phyloP scores from a whole-genome alignment of 2,329 filamentous ascomycete genomes.

The Trichoderma hamatum region DNA sequence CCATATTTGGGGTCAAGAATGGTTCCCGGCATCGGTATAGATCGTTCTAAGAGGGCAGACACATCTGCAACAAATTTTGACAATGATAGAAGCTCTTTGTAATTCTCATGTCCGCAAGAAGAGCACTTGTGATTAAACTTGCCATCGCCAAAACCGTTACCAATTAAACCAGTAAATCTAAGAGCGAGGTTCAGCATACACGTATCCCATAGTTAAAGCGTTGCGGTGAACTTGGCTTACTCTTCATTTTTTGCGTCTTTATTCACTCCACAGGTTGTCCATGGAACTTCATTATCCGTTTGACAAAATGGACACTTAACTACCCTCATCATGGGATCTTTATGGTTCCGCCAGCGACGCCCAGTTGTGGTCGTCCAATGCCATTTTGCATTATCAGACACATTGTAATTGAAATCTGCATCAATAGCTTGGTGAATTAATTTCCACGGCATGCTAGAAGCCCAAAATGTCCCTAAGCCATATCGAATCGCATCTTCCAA shows the following conservation, averaged over 20 bases:
- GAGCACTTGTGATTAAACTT: constrained; percentile 55
- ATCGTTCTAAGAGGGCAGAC: constrained; percentile 22
- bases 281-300: constrained; percentile 50
- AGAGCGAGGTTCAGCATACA: background rate
- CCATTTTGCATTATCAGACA: constrained; percentile 47
- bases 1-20: constrained; percentile 60
- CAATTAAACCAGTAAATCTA: constrained; percentile 35
- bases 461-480: constrained; percentile 60
- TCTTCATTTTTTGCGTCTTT: constrained; percentile 30
- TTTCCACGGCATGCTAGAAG: constrained; percentile 67
- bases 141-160: constrained; percentile 62
- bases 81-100: constrained; percentile 62
- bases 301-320: constrained; percentile 61
- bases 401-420: constrained; percentile 58
- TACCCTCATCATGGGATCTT: constrained; percentile 52
- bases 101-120: constrained; percentile 53
- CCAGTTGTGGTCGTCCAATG: constrained; percentile 54
- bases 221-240: background rate
- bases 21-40: constrained; percentile 67
- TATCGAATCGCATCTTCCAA: constrained; percentile 71
- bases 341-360: constrained; percentile 61
- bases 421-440: constrained; percentile 62
- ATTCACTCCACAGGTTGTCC: constrained; percentile 57
- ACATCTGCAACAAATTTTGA: constrained; percentile 56
- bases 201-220: background rate